These are phyloP conservation scores for Diplodia sapinea DNA, from an alignment of 2,329 filamentous ascomycete genomes.

Conservation along the genomic window DNA sequence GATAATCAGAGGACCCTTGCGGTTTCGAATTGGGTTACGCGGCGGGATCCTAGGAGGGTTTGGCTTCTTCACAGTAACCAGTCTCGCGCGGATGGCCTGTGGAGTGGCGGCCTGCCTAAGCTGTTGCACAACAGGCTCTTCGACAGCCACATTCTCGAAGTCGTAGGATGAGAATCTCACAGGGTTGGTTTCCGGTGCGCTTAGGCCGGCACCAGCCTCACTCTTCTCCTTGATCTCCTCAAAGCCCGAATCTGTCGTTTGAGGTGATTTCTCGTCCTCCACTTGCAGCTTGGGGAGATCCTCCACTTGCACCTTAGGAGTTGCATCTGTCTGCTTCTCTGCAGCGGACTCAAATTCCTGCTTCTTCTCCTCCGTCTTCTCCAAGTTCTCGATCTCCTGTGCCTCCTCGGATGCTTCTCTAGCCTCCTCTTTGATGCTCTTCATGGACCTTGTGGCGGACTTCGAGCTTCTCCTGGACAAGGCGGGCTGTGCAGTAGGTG, in stretches of 20 bases:
- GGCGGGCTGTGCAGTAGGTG: not conserved
- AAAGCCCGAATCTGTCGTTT: not conserved
- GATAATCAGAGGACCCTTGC: slow-evolving; percentile 44
- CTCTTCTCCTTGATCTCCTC: not conserved
- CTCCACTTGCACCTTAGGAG: not conserved
- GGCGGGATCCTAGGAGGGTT: slow-evolving; percentile 77
- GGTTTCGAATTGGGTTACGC: slow-evolving; percentile 69
- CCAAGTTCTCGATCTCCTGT: not conserved
- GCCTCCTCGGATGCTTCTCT: slow-evolving; percentile 30
- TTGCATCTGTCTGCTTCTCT: not conserved
- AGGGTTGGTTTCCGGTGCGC: not conserved
- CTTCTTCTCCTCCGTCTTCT: slow-evolving; percentile 1
- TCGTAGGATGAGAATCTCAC: slow-evolving; percentile 36
- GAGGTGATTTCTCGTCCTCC: not conserved
- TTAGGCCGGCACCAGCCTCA: not conserved
- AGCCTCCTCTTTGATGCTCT: slow-evolving; percentile 11
- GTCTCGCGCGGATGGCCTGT: slow-evolving; percentile 73
- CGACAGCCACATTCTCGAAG: slow-evolving; percentile 52
- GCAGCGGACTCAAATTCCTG: not conserved
- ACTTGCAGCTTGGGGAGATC: not conserved
- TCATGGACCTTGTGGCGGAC: slow-evolving; percentile 12
- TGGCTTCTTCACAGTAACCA: slow-evolving; percentile 86
- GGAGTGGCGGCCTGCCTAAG: slow-evolving; percentile 68
- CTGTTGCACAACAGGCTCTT: slow-evolving; percentile 73
- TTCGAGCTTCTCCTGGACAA: slow-evolving; percentile 5